Percentiles rank a stretch among this genome's conserved stretches.
Evolutionary conservation across 1,139 yeast species (phyloP).

Genomic region (Scheffersomyces insectosa): DNA sequence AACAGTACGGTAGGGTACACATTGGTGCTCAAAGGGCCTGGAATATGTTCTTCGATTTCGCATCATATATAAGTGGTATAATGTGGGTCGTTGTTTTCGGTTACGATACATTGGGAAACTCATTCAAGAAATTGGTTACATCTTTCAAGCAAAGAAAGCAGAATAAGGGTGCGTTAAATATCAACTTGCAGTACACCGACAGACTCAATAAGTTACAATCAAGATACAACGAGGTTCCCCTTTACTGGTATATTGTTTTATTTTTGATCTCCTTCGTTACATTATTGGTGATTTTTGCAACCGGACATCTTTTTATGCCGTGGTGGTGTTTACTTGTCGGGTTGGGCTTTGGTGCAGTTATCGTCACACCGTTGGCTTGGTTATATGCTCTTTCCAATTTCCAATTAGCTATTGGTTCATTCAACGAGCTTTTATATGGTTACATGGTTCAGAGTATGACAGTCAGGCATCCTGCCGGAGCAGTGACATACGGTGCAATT

Average conservation of each 20-base stretch:
- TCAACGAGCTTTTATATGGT: conserved; percentile 51
- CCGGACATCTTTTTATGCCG: conserved; percentile 48
- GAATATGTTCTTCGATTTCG: conserved; percentile 54
- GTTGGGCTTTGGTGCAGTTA: conserved; percentile 40
- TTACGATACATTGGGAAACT: conserved; percentile 32
- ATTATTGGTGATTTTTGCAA: conserved; percentile 31
- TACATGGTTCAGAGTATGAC: conserved; percentile 36
- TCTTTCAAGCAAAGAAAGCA: conserved; percentile 8
- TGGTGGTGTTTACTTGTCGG: conserved; percentile 52
- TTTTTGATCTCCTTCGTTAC: conserved; percentile 35
- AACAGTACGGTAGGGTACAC: conserved; percentile 17
- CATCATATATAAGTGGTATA: conserved; percentile 50
- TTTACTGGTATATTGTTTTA: conserved; percentile 38
- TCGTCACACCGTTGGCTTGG: conserved; percentile 52
- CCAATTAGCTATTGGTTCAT: conserved; percentile 53
- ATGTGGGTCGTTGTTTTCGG: conserved; percentile 47
- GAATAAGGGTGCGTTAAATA: conserved; percentile 5
- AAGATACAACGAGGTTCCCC: conserved; percentile 41
- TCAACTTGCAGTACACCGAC: conserved; percentile 26
- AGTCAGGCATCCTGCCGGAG: conserved; percentile 47
- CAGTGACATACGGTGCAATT: conserved; percentile 48
- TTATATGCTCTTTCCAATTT: conserved; percentile 52
- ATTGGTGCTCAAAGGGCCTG: conserved; percentile 49
- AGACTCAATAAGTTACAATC: conserved; percentile 41
- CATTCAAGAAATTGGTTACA: conserved; percentile 11